phyloP scores from a whole-genome alignment of 345 rosid species.

The Populus nigra region DNA sequence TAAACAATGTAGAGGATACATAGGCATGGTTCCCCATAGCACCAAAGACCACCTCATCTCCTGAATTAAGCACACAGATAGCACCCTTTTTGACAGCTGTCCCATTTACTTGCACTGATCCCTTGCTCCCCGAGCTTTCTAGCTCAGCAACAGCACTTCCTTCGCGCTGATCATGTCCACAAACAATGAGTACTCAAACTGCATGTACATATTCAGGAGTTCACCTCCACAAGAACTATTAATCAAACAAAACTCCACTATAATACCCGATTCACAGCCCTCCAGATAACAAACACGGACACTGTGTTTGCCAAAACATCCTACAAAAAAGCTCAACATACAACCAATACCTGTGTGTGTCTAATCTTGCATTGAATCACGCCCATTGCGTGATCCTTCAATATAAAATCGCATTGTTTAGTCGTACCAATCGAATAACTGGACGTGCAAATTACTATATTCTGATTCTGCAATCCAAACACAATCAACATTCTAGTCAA shows the following conservation, averaged over 20 bases:
- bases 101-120: constrained; percentile 67
- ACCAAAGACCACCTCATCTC: constrained; percentile 82
- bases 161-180: constrained; percentile 80
- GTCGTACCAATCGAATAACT: constrained; percentile 60
- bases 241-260: not conserved
- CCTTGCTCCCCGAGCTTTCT: constrained; percentile 69
- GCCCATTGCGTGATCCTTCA: constrained; percentile 53
- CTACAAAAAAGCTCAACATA: not conserved
- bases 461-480: constrained; percentile 56
- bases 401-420: constrained; percentile 44
- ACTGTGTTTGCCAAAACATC: not conserved
- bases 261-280: not conserved
- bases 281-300: not conserved
- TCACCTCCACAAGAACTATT: constrained; percentile 45
- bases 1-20: constrained; percentile 56
- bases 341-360: constrained; percentile 51
- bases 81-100: constrained; percentile 45
- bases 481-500: not conserved
- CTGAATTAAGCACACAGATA: constrained; percentile 49
- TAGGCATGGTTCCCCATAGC: constrained; percentile 57
- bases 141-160: constrained; percentile 55
- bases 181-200: constrained; percentile 67
- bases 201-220: constrained; percentile 55
- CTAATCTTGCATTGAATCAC: constrained; percentile 56
- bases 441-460: constrained; percentile 35